These are phyloP conservation scores for Solioccasus polychromus DNA, from an alignment of 768 basidiomycete species.

Conservation along the genomic window DNA sequence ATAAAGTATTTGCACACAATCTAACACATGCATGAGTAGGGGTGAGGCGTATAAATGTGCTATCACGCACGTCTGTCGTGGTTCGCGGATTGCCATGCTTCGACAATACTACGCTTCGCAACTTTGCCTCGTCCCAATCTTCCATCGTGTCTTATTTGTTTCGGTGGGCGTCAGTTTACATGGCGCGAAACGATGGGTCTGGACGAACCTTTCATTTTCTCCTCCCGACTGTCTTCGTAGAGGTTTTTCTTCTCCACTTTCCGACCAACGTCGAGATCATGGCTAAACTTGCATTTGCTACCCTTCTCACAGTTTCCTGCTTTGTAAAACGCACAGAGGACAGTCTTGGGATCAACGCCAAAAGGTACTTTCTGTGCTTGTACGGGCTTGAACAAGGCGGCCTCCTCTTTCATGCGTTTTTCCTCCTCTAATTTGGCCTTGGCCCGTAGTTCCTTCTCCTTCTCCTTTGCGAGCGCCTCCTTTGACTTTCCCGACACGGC, in stretches of 20 bases:
- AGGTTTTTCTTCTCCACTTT: constrained; percentile 96
- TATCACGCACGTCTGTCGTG: constrained; percentile 73
- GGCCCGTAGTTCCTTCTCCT: constrained; percentile 72
- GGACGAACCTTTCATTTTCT: constrained; percentile 66
- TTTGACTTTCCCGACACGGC: constrained; percentile 75
- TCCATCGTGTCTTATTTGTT: constrained; percentile 85
- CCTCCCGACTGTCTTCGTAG: constrained; percentile 85
- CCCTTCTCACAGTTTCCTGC: constrained; percentile 93
- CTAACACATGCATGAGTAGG: constrained; percentile 37
- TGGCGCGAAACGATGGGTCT: background rate
- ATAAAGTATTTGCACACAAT: constrained; percentile 99
- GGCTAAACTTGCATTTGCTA: constrained; percentile 94
- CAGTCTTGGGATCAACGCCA: constrained; percentile 94
- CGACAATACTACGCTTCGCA: constrained; percentile 80
- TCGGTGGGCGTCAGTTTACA: background rate
- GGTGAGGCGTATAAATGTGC: background rate
- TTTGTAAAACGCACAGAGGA: constrained; percentile 91
- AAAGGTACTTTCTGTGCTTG: constrained; percentile 87
- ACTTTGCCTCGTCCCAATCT: constrained; percentile 93
- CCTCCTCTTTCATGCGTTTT: constrained; percentile 82
- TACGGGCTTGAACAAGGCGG: constrained; percentile 76
- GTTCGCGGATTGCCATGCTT: constrained; percentile 91
- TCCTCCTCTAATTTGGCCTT: constrained; percentile 79
- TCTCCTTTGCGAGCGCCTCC: constrained; percentile 78
- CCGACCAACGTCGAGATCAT: constrained; percentile 82